Evolutionary conservation across 257 asterid species (phyloP), one percentile per base, ranked within the genome.

Genomic region (Echium plantagineum): DNA sequence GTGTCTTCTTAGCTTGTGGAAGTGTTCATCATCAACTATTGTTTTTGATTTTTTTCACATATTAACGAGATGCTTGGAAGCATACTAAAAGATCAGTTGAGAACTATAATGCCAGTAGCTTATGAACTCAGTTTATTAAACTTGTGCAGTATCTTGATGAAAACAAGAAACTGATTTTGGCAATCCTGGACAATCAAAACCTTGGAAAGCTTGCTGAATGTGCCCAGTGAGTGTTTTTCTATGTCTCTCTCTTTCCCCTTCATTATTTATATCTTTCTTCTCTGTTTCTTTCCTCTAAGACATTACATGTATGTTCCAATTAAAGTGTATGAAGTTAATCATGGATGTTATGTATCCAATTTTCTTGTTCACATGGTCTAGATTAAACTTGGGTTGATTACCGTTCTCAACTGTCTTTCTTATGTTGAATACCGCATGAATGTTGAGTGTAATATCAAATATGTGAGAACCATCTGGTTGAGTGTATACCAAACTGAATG

Each of bases 181-280:
- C 97, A 42, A 90, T 90, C 71, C 52, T 90, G 87, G 97, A 90
- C 67, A 84, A 87, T 71, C 97, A 90, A 70, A 87, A 85, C 70
- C 94, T 87, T n/a, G 97, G 97, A 53, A 90, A 90, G 75, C 96
- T 90, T 46, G 85, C 89, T 16, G 96, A 87, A 67, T 90, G 97
- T 64, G 95, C 97, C 42, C 96, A 87, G 96, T 90, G 78, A 75
- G 90, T 80, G 19, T 76, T 72, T 20, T 57, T 61, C 56, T 30
- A 35, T 58, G 28, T 19, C 31, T 20, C 26, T 12, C 5, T 28
- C 7, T 52, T 57, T 28, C 47, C 66, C 55, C 58, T 52, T 48
- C 47, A 49, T 54, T n/a, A 2, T 42, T 9, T 21, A 6, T 15
- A 13, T 22, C 31, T 56, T 9, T 56, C 38, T 56, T 56, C 22